Evolutionary conservation across 306 rosid species (phyloP).

Genomic region (Casuarina glauca): DNA sequence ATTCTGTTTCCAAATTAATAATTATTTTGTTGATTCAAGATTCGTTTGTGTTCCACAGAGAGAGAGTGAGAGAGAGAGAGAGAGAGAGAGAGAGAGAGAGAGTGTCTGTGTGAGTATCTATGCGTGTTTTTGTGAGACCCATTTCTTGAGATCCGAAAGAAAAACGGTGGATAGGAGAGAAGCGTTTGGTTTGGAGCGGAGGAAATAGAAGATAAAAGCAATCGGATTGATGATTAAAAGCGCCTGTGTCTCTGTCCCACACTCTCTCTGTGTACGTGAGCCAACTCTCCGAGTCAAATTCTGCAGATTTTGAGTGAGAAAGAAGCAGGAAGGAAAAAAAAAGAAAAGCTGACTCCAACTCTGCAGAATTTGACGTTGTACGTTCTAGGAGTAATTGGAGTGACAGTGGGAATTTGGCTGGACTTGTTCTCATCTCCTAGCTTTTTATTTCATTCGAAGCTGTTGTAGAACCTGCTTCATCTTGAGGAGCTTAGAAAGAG

Average conservation of each 20-base stretch:
- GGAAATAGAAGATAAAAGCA: neutral
- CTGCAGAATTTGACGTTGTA: neutral
- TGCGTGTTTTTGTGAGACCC: too few species aligned
- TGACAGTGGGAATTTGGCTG: neutral
- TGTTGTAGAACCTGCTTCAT: too few species aligned
- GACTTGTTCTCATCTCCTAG: neutral
- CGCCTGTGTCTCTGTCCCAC: neutral
- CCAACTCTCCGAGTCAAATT: conserved; percentile 21
- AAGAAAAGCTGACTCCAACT: neutral
- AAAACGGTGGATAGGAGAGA: neutral
- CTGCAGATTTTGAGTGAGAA: conserved; percentile 24
- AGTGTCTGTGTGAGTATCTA: too few species aligned
- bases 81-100: too few species aligned
- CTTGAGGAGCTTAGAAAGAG: too few species aligned
- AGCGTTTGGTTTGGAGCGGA: neutral
- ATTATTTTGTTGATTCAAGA: conserved; percentile 13
- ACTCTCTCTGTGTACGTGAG: neutral
- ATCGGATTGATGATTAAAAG: neutral
- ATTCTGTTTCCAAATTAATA: neutral
- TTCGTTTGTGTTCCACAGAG: conserved; percentile 18
- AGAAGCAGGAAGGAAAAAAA: conserved; percentile 8
- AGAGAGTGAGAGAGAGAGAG: neutral
- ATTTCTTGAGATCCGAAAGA: conserved; percentile 41
- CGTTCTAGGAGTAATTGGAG: neutral
- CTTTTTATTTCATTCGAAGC: neutral